Percentiles rank a stretch among this genome's conserved stretches.
Evolutionary conservation across 2,329 filamentous ascomycete species (phyloP).

Genomic region (Phaeosphaeriaceae sp.): DNA sequence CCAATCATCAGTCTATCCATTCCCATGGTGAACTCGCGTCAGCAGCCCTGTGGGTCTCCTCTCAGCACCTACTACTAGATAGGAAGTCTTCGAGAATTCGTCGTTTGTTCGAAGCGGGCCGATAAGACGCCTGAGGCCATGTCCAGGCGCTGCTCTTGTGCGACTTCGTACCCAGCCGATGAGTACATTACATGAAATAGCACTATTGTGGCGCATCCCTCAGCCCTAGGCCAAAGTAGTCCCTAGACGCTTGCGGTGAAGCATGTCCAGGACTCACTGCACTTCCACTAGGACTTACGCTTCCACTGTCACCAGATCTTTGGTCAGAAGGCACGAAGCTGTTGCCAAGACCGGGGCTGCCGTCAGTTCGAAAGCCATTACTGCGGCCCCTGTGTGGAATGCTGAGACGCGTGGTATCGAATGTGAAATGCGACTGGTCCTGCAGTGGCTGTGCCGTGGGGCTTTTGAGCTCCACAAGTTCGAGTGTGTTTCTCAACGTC

Average conservation of each 20-base stretch:
- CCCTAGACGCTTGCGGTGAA: conserved; percentile 13
- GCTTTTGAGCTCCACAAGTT: conserved; percentile 51
- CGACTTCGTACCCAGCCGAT: background rate
- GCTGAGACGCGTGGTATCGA: conserved; percentile 36
- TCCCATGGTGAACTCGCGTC: conserved; percentile 3
- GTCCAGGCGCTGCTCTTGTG: background rate
- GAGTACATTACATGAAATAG: background rate
- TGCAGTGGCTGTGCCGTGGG: conserved; percentile 32
- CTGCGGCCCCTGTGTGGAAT: conserved; percentile 33
- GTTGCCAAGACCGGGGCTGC: conserved; percentile 6
- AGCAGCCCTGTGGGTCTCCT: conserved; percentile 17
- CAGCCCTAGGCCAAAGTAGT: conserved; percentile 33
- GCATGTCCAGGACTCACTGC: conserved; percentile 16
- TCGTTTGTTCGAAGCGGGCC: background rate
- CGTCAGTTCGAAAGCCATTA: conserved; percentile 18
- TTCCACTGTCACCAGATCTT: conserved; percentile 22
- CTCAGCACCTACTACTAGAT: background rate
- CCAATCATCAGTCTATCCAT: conserved; percentile 9
- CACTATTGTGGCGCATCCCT: conserved; percentile 6
- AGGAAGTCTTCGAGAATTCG: conserved; percentile 1
- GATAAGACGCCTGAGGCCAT: background rate
- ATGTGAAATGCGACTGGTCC: conserved; percentile 40
- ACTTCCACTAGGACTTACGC: conserved; percentile 22
- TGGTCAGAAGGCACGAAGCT: conserved; percentile 4
- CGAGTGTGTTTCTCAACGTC: conserved; percentile 76